phyloP scores from a whole-genome alignment of 169 alveolate species.

The Eimeria sp. region DNA sequence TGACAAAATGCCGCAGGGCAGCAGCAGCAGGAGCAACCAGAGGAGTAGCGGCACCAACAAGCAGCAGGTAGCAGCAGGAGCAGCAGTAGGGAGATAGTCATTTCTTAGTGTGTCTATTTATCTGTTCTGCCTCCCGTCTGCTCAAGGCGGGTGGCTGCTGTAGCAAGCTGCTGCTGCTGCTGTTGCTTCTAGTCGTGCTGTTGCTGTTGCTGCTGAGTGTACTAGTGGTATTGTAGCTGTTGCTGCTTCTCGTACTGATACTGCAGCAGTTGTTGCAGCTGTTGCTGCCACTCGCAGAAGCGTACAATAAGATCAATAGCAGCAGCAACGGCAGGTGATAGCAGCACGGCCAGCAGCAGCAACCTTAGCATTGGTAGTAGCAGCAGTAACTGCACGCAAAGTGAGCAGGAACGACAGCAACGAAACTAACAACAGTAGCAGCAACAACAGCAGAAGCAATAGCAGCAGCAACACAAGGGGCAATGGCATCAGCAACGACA shows the following conservation, averaged over 20 bases:
- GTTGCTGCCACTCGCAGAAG: background rate
- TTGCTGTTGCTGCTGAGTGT: background rate
- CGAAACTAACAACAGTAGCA: background rate
- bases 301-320: background rate
- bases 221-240: background rate
- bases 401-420: background rate
- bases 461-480: background rate
- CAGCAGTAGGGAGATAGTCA: background rate
- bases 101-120: background rate
- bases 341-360: too few relatives aligned
- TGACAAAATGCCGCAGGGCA: too few relatives aligned
- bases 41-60: background rate
- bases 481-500: background rate
- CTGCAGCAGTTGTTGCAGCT: background rate
- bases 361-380: too few relatives aligned
- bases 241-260: background rate
- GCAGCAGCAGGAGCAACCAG: background rate
- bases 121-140: background rate
- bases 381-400: background rate
- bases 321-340: too few relatives aligned
- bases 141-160: conserved; percentile 35
- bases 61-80: conserved; percentile 8
- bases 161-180: background rate
- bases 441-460: conserved; percentile 8
- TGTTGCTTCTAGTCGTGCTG: background rate